Evolutionary conservation across 495 filamentous ascomycete species (phyloP).

Genomic region (Trichoderma asperelloides): DNA sequence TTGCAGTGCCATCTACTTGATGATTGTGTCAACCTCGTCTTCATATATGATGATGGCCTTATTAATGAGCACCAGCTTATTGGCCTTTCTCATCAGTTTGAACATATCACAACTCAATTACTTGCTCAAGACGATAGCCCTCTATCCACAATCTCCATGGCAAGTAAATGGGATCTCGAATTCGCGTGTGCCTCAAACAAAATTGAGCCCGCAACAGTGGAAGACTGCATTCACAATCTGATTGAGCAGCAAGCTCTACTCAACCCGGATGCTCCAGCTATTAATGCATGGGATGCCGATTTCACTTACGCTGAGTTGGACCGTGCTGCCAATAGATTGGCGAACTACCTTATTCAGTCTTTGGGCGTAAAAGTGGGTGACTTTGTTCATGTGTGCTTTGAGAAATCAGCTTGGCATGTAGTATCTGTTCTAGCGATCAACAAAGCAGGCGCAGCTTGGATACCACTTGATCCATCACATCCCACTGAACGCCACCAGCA

Average conservation of each 20-base stretch:
- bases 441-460: slow-evolving; percentile 8
- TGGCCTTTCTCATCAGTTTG: slow-evolving; percentile 16
- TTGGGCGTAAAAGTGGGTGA: neutral
- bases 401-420: slow-evolving; percentile 4
- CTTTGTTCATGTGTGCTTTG: slow-evolving; percentile 1
- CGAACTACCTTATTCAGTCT: neutral
- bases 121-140: neutral
- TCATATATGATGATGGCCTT: slow-evolving; percentile 5
- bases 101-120: slow-evolving; percentile 8
- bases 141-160: neutral
- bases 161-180: slow-evolving; percentile 2
- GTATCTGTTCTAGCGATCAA: slow-evolving; percentile 1
- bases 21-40: neutral
- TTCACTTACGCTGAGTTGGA: slow-evolving; percentile 23
- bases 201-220: neutral
- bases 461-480: neutral
- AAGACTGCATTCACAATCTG: neutral
- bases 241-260: neutral
- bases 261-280: slow-evolving; percentile 12
- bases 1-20: neutral
- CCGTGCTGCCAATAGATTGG: neutral
- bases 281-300: slow-evolving; percentile 30
- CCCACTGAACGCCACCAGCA: neutral
- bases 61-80: slow-evolving; percentile 15
- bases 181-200: neutral